Evolutionary conservation across 805 yeast species (phyloP), one percentile per base, ranked within the genome.

Genomic region (Starmerella floricola): DNA sequence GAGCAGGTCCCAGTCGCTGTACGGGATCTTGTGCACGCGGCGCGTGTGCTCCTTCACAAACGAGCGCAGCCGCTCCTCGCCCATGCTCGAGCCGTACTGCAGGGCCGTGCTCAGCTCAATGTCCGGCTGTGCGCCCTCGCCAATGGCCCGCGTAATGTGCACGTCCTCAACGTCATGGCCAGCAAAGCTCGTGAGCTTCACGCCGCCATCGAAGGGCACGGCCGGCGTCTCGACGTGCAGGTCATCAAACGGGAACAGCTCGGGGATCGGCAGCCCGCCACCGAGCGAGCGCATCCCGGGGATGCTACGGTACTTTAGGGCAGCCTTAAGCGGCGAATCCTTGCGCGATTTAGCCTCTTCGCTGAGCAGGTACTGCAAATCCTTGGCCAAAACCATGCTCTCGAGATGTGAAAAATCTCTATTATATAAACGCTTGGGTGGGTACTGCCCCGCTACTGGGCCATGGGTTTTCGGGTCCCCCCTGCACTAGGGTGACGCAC

Each of bases 221-320:
- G 54, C 58, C 36, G 58, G 57, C 6, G 85, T 68, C 42, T 74
- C 74, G 12, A 80, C 79, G 18, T 70, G 60, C 44, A 88, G 60
- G 51, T 76, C 73, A 55, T 86, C 84, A 72, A 88, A 84, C 34
- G 98, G 97, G 72, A 88, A 88, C 63, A 83, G 81, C 49, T 81
- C 88, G 20, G 95, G 67, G 60, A 84, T 66, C 12, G 98, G 98
- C 54, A 88, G 72, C 6, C 98, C 98, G 55, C 97, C 98, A 42
- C 96, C 97, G 42, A 88, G 72, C 59, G 86, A 87, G 43, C 85
- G 77, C 57, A 91, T 69, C 40, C 78, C 74, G 27, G 94, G 95
- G 49, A 74, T 71, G 33, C 67, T 66, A 56, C 67, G 79, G 66
- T 81, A 79, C 58, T 76, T 76, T 69, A 88, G 84, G 15, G 94